A percentile compares a stretch with the other conserved stretches of the same genome.
phyloP scores from a whole-genome alignment of 768 basidiomycete species.

The Hydnomerulius pinastri region DNA sequence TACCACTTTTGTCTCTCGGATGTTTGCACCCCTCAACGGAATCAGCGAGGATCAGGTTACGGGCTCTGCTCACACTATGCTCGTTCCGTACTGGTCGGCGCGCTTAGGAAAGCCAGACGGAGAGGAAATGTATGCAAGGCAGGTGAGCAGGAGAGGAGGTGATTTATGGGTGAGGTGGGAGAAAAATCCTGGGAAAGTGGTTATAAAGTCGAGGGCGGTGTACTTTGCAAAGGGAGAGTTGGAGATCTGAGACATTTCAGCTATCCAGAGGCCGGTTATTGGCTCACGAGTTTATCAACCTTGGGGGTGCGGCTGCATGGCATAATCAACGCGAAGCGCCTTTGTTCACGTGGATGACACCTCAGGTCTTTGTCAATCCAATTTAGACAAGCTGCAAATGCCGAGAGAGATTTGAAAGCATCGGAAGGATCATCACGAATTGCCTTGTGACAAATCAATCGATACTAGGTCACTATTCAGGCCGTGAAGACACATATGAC shows the following conservation, averaged over 20 bases:
- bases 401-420: too few relatives aligned
- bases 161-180: constrained; percentile 42
- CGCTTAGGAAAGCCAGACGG: constrained; percentile 33
- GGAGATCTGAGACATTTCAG: background rate
- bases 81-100: constrained; percentile 49
- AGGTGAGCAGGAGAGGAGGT: constrained; percentile 55
- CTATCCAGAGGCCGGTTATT: too few relatives aligned
- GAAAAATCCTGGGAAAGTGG: constrained; percentile 28
- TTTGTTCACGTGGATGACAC: too few relatives aligned
- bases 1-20: constrained; percentile 47
- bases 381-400: too few relatives aligned
- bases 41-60: constrained; percentile 51
- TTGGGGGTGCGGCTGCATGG: too few relatives aligned
- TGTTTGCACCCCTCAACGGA: constrained; percentile 43
- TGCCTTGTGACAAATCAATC: too few relatives aligned
- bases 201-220: constrained; percentile 36
- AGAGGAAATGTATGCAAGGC: constrained; percentile 42
- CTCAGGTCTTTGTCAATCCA: too few relatives aligned
- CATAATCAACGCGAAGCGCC: too few relatives aligned
- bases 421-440: too few relatives aligned
- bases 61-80: constrained; percentile 51
- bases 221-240: constrained; percentile 32
- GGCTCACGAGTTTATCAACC: too few relatives aligned
- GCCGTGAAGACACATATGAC: too few relatives aligned
- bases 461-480: too few relatives aligned